phyloP scores from a whole-genome alignment of 805 yeast genomes.

The Candida gorgasii region DNA sequence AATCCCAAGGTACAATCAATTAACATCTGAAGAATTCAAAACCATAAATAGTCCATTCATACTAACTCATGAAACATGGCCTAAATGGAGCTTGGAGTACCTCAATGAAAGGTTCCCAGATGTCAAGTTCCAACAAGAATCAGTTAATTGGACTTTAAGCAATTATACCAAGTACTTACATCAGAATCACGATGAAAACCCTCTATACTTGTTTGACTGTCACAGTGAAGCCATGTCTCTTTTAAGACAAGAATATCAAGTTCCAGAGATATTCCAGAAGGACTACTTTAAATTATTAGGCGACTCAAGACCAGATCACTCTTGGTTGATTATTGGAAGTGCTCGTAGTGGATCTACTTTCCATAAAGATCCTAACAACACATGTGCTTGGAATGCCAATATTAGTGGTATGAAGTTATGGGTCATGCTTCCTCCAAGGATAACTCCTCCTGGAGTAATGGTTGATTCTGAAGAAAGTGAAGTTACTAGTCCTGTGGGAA shows the following conservation, averaged over 20 bases:
- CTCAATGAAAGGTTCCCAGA: conserved; percentile 56
- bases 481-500: conserved; percentile 88
- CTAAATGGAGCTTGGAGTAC: conserved; percentile 56
- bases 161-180: conserved; percentile 62
- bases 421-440: conserved; percentile 82
- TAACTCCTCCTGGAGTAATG: conserved; percentile 82
- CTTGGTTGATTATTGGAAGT: conserved; percentile 92
- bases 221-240: conserved; percentile 64
- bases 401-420: conserved; percentile 76
- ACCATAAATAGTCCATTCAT: conserved; percentile 63
- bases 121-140: conserved; percentile 76
- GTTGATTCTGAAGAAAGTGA: conserved; percentile 78
- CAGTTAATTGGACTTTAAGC: conserved; percentile 73
- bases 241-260: conserved; percentile 50
- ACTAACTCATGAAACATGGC: conserved; percentile 56
- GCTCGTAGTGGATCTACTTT: conserved; percentile 82
- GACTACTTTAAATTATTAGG: conserved; percentile 61
- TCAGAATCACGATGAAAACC: conserved; percentile 74
- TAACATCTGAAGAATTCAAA: conserved; percentile 50
- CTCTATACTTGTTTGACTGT: conserved; percentile 85
- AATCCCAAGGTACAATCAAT: conserved; percentile 56
- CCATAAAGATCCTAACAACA: conserved; percentile 90
- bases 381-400: conserved; percentile 88
- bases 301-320: conserved; percentile 77
- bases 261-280: conserved; percentile 53